These are phyloP conservation scores for Alternaria sp. DNA, from an alignment of 2,329 filamentous ascomycete species.

Conservation along the genomic window DNA sequence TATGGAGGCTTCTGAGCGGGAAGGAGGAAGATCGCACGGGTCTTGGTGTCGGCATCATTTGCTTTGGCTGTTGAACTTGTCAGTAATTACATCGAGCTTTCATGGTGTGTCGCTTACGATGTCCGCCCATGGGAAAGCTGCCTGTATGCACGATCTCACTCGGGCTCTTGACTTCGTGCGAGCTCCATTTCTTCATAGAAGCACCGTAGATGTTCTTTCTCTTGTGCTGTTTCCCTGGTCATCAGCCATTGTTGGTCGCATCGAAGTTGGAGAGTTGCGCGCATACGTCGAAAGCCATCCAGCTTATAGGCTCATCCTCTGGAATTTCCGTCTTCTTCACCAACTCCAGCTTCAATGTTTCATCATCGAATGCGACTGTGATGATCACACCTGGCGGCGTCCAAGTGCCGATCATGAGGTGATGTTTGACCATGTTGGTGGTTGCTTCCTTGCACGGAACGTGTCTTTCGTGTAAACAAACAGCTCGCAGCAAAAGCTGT, in stretches of 20 bases:
- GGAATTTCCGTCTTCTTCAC: constrained; percentile 83
- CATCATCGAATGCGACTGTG: constrained; percentile 86
- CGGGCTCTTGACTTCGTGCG: constrained; percentile 76
- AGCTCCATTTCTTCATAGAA: constrained; percentile 93
- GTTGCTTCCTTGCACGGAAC: not conserved
- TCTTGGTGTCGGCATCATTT: constrained; percentile 74
- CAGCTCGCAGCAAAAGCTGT: not conserved
- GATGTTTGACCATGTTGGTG: constrained; percentile 71
- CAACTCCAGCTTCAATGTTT: constrained; percentile 73
- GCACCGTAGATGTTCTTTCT: constrained; percentile 88
- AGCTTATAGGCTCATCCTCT: constrained; percentile 85
- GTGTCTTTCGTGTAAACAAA: not conserved
- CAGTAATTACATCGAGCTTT: not conserved
- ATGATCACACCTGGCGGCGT: constrained; percentile 89
- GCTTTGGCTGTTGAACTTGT: constrained; percentile 64
- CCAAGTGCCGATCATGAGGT: constrained; percentile 93
- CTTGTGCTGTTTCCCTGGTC: constrained; percentile 63
- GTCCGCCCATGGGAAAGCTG: constrained; percentile 76
- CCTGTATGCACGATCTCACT: constrained; percentile 74
- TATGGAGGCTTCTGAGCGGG: constrained; percentile 79
- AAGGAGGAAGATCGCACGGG: constrained; percentile 86
- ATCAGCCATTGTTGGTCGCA: constrained; percentile 20
- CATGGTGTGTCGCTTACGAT: constrained; percentile 63
- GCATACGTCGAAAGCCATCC: constrained; percentile 88
- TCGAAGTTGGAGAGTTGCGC: not conserved